A percentile compares a stretch with the other conserved stretches of the same genome.
Conservation (phyloP, 108 stramenopile genomes). For the Cyclotella cryptica region DNA sequence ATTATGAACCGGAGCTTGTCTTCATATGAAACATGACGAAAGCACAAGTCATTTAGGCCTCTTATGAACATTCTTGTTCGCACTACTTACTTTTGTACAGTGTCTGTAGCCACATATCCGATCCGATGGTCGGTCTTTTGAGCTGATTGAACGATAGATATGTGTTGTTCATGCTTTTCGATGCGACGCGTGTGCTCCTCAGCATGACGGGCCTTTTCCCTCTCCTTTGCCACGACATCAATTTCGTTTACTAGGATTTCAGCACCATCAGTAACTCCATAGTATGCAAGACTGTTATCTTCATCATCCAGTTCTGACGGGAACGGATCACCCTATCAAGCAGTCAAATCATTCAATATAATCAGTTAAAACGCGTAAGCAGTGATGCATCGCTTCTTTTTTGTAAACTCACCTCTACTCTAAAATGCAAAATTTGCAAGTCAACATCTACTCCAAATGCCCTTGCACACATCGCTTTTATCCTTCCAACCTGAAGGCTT, state of each 20-base stretch:
- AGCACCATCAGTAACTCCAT: conserved; percentile 87
- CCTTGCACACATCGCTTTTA: conserved; percentile 81
- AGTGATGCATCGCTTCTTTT: not conserved
- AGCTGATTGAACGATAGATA: conserved; percentile 52
- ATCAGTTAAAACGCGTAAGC: not conserved
- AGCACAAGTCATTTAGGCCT: too few relatives aligned
- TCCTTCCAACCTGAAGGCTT: conserved; percentile 73
- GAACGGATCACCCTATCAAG: conserved; percentile 60
- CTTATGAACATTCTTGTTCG: too few relatives aligned
- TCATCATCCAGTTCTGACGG: conserved; percentile 82
- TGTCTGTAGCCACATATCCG: conserved; percentile 19
- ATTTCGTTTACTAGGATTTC: conserved; percentile 89
- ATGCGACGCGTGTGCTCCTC: conserved; percentile 55
- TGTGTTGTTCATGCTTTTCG: conserved; percentile 56
- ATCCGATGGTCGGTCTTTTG: conserved; percentile 46
- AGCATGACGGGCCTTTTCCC: conserved; percentile 39
- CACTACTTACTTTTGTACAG: conserved; percentile 1
- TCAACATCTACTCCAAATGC: conserved; percentile 82
- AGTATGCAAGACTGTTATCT: conserved; percentile 73
- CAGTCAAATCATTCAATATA: not conserved
- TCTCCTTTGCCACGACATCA: conserved; percentile 55
- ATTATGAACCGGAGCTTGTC: not conserved
- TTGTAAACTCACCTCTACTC: conserved; percentile 50
- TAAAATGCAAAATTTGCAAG: conserved; percentile 77
- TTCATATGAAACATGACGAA: too few relatives aligned